phyloP scores from a whole-genome alignment of 768 basidiomycete species.

The Mycena chlorophos region DNA sequence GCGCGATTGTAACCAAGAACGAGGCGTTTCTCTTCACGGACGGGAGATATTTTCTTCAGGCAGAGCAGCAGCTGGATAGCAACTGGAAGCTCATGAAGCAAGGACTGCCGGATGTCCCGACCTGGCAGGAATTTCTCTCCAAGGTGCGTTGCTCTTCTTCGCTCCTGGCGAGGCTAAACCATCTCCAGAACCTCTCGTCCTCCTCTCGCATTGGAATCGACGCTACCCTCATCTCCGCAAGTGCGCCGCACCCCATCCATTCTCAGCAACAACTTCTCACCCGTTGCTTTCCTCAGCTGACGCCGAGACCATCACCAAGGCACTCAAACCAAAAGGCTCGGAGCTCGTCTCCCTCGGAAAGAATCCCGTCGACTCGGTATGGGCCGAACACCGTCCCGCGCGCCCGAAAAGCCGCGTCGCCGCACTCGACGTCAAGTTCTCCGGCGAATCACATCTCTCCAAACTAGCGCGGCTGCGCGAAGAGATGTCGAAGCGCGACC shows the following conservation, averaged over 20 bases:
- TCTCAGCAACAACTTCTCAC: not conserved
- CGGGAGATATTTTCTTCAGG: constrained; percentile 94
- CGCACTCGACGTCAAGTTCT: constrained; percentile 69
- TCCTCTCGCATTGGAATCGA: constrained; percentile 80
- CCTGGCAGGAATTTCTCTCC: constrained; percentile 84
- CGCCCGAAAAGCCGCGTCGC: constrained; percentile 70
- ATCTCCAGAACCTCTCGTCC: constrained; percentile 55
- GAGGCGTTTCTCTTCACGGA: constrained; percentile 90
- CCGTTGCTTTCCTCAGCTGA: constrained; percentile 46
- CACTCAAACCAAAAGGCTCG: constrained; percentile 56
- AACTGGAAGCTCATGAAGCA: constrained; percentile 96
- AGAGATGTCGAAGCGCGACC: constrained; percentile 61
- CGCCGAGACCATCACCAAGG: constrained; percentile 58
- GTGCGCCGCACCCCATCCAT: constrained; percentile 49
- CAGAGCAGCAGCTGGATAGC: constrained; percentile 85
- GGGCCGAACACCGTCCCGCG: constrained; percentile 65
- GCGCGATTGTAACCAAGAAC: constrained; percentile 70
- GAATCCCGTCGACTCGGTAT: constrained; percentile 82
- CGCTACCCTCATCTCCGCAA: constrained; percentile 67
- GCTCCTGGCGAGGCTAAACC: not conserved
- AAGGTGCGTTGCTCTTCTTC: constrained; percentile 46
- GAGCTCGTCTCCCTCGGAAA: constrained; percentile 60
- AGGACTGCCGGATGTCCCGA: constrained; percentile 84
- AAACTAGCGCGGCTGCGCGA: constrained; percentile 72
- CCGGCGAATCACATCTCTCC: constrained; percentile 62